Evolutionary conservation across 208 protist species (phyloP), one percentile per base, ranked within the genome.

Genomic region (Herpetomonas tarakana): DNA sequence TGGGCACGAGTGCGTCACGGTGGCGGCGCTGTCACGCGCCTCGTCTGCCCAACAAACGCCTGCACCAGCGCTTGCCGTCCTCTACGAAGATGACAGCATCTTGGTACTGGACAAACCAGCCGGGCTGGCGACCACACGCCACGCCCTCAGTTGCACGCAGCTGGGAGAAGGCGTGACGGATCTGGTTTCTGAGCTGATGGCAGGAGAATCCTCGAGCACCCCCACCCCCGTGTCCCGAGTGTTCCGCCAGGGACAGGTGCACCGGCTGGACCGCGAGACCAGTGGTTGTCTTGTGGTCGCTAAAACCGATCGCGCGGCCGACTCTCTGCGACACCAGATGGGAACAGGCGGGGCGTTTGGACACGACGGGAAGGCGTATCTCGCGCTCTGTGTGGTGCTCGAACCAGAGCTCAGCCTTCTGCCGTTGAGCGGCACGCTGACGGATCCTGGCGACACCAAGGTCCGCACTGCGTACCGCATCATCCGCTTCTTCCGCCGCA

Each of bases 11-110:
- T 91, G 86, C 62, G 66, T 88, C 7, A 47, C 35, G 4, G 74
- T 68, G 3, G 73, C 73, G n/a, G n/a, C 27, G 2, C 49, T 1
- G 12, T 9, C n/a, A 6, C 35, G 35, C 14, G 14, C 35, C 9
- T 41, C 35, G 9, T n/a, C n/a, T n/a, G n/a, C n/a, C n/a, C n/a
- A n/a, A n/a, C n/a, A n/a, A n/a, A n/a, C n/a, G n/a, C n/a, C n/a
- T n/a, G n/a, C n/a, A n/a, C n/a, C 64, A 2, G 18, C 26, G 0
- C 19, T 86, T 26, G 67, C 69, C 18, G 62, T 87, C 31, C 53
- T 92, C 18, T 91, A 79, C 65, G 82, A 91, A 49, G 88, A 94
- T 31, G 70, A 60, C n/a, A 68, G 85, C 50, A 46, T 94, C n/a
- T 2, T 92, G 25, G 83, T 89, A 19, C 45, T 91, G 4, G 73